Evolutionary conservation across 257 asterid species (phyloP), one percentile per base, ranked within the genome.

Genomic region (Solanum stenotomum): DNA sequence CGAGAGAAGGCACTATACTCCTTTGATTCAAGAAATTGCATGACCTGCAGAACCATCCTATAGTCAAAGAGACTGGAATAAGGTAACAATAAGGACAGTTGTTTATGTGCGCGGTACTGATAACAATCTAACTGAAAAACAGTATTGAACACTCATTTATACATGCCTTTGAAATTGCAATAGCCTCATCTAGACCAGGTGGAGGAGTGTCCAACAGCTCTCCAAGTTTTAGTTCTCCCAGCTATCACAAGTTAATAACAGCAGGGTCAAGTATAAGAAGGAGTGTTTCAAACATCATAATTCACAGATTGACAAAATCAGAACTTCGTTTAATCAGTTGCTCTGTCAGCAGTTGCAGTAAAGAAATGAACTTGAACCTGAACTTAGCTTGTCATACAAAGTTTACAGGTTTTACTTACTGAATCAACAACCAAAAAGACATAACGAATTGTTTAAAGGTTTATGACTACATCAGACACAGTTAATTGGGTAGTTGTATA

Each of bases 141-240:
- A 37, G 56, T 35, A 87, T 37, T 74, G 86, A 34, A 34, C 38
- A 74, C 52, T 79, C 46, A 37, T 42, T 72, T 25, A 22, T 59
- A 88, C 90, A 14, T 87, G 89, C 96, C 98, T 93, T 93, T 23
- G 95, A 92, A 91, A 95, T 95, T 27, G 98, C 98, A 81, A 95
- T 87, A 89, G 91, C 96, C 91, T 95, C 96, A 76, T 94, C 98
- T 18, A 95, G 89, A 88, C 96, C 98, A 78, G 98, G 96, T 70
- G 95, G 96, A 90, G 93, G 91, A 75, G 93, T 87, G 89, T 94
- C 96, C 93, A 93, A 87, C 86, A 94, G 94, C 90, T 95, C 98
- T 89, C 93, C 95, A 72, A 95, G 93, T 86, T 95, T 94, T 88
- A 94, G 90, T 38, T 93, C 96, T 89, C 93, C 96, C 92, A 94